Evolutionary conservation across 345 rosid genomes (phyloP), one percentile per base, ranked within the genome.

Genomic region (Arabis hirsuta): DNA sequence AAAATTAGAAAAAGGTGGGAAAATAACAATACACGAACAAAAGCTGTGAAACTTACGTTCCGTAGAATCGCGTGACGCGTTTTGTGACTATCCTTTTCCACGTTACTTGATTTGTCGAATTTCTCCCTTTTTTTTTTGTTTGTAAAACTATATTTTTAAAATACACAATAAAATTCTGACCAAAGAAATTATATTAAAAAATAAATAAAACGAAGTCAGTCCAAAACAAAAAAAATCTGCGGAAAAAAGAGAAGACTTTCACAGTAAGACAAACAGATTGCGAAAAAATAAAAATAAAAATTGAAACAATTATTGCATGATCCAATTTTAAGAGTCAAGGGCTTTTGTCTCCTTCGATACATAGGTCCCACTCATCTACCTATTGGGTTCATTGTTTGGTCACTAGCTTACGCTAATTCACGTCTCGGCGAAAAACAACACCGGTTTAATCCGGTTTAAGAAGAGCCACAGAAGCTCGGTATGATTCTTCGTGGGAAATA

Each of bases 401-500:
- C 45, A 70, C 31, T 26, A 34, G 44, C 34, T 32, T 24, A 68
- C 41, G 14, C 24, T 2, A 26, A 69, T 54, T 11, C 52, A 7
- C 12, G 31, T 56, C 22, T 32, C n/a, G 13, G 53, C 24, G 1
- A 55, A 32, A 34, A 9, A 63, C 32, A 62, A 12, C 3, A 46
- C 47, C 72, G 73, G 78, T 73, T 55, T 73, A 50, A 51, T 31
- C 38, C 46, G 72, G 61, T 20, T 55, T 6, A 32, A 6, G 36
- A 32, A 32, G 7, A 32, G 8, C 36, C 36, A 32, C 73, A 59
- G 78, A 42, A 75, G 79, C 62, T 47, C 90, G 82, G 60, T 80
- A 86, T 2, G 79, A 71, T 72, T 85, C 90, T 77, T 89, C 96
- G 9, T 92, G 82, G 19, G 76, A 81, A 4, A 91, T 89, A 50